Evolutionary conservation across 352 stramenopile genomes (phyloP), one percentile per base, ranked within the genome.

Genomic region (Blastocystis sp.): DNA sequence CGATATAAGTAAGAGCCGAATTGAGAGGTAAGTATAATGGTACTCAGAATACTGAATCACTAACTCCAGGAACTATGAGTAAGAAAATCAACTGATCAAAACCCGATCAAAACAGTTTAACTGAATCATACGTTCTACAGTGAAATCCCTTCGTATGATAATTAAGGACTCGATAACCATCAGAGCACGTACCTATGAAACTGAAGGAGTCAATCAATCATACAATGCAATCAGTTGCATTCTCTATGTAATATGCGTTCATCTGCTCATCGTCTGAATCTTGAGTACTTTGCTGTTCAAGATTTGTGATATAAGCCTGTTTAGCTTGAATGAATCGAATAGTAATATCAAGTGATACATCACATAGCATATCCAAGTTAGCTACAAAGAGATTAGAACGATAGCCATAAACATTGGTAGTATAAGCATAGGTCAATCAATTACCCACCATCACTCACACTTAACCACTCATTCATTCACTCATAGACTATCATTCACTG

Each of bases 151-250:
- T 21, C 42, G 12, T 6, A 83, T 11, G 27, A 83, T 66, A n/a
- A 83, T 14, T 37, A 52, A 21, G 11, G 43, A 65, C 9, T 58
- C 43, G n/a, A 83, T 39, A 0, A 83, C 71, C 29, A 83, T 57
- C 6, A 83, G 71, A 19, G 71, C 71, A 1, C 71, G 43, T 24
- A 59, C 49, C 71, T 83, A 21, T 1, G 1, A 32, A n/a, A 65
- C 1, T 59, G 37, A 83, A 29, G n/a, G 6, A 32, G 1, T 27
- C 5, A 21, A 21, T 37, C 35, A 16, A 12, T 29, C 46, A 21
- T 61, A 83, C 71, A 42, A 83, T 83, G 27, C 49, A 51, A n/a
- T 83, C 71, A 6, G 21, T 32, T 19, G 49, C 49, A n/a, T 83
- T 29, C 29, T 66, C 71, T 3, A 83, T 27, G 46, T 49, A 63